Conservation (phyloP, 805 yeast species). For the Candida tallmaniae region DNA sequence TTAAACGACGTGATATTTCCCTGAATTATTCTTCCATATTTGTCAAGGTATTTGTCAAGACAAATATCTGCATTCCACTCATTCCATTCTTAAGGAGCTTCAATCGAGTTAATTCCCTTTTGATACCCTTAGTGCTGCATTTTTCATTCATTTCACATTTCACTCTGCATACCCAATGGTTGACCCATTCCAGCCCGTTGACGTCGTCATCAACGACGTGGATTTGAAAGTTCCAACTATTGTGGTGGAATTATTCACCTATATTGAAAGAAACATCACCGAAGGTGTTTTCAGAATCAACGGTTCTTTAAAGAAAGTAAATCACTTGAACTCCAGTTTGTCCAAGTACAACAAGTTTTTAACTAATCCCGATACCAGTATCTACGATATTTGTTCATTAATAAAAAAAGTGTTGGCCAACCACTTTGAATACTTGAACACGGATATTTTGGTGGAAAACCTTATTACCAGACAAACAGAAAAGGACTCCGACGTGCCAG, state of each 20-base stretch:
- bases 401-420: conserved; percentile 18
- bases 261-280: conserved; percentile 14
- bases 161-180: conserved; percentile 3
- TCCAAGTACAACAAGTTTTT: conserved; percentile 17
- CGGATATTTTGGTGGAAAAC: conserved; percentile 1
- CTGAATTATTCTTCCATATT: too few species aligned
- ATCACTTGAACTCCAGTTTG: conserved; percentile 14
- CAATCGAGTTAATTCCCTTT: too few species aligned
- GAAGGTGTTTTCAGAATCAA: conserved; percentile 30
- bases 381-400: conserved; percentile 26
- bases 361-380: conserved; percentile 9
- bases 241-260: conserved; percentile 17
- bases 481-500: not conserved
- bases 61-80: too few species aligned
- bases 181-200: conserved; percentile 8
- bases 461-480: too few species aligned
- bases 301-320: conserved; percentile 25
- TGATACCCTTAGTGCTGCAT: too few species aligned
- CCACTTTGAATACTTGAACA: conserved; percentile 10
- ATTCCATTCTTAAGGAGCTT: too few species aligned
- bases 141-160: too few species aligned
- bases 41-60: too few species aligned
- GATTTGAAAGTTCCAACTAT: conserved; percentile 16
- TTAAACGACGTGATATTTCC: too few species aligned
- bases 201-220: conserved; percentile 1